Conservation (phyloP, 805 yeast species). For the Teunomyces aglyptinius region DNA sequence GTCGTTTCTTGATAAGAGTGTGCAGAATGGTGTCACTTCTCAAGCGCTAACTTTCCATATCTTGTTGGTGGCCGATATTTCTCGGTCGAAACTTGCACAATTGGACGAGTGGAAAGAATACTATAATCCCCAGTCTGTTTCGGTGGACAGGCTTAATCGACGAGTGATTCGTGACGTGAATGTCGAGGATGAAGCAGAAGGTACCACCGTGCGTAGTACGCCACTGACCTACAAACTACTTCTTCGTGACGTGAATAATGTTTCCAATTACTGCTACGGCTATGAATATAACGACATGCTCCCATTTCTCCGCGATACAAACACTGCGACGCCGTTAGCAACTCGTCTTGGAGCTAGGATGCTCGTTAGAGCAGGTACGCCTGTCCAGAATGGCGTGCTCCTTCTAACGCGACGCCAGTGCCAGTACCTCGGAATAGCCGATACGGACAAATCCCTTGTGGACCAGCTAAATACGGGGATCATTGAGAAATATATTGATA, state of each 20-base stretch:
- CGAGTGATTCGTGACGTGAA: constrained; percentile 50
- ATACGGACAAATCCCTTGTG: constrained; percentile 20
- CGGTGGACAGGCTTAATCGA: constrained; percentile 51
- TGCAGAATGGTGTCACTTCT: constrained; percentile 5
- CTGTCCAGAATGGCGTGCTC: constrained; percentile 46
- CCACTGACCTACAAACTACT: constrained; percentile 49
- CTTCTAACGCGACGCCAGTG: constrained; percentile 34
- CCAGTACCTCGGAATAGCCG: constrained; percentile 30
- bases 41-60: constrained; percentile 49
- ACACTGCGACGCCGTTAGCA: constrained; percentile 29
- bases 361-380: constrained; percentile 48
- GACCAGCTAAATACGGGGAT: constrained; percentile 33
- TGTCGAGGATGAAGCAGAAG: constrained; percentile 37
- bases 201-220: neutral
- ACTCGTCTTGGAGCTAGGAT: constrained; percentile 56
- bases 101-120: constrained; percentile 53
- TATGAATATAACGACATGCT: constrained; percentile 53
- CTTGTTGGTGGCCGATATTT: constrained; percentile 52
- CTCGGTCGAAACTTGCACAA: constrained; percentile 49
- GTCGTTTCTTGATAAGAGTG: neutral
- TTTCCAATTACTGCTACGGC: constrained; percentile 53
- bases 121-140: constrained; percentile 58
- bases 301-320: constrained; percentile 40
- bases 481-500: constrained; percentile 37
- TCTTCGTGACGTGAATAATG: constrained; percentile 45